Base-by-base conservation (phyloP, 164 flowering plant genomes). In the Macadamia integrifolia region DNA sequence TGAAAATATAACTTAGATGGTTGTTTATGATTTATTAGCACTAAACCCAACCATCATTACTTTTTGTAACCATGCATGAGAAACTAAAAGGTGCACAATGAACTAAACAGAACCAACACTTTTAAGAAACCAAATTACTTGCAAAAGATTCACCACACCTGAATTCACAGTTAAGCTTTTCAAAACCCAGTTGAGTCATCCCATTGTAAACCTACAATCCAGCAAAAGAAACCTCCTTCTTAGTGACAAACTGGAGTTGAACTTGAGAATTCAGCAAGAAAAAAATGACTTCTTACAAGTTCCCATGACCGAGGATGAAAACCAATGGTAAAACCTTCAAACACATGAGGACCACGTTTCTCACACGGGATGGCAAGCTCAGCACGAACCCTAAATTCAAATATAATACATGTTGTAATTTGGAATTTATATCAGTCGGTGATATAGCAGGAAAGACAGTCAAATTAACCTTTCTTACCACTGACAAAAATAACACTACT, bases 291-390 rank as follows among this genome's bases (percentile, higher is more conserved):
- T 69, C 91, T 75, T 80, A 94, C 98, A 76, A 94, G 75, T 90
- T 94, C 98, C 93, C 91, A 90, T 57, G 98, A 84, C 57, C 92
- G 81, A 23, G 97, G 96, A 88, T 90, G 87, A 75, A 94, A 90
- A 30, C 98, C 98, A 81, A 91, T 90, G 61, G 95, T 94, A 75
- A 94, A 91, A 72, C 98, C 97, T 72, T 87, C 79, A 77, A 94
- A 91, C 28, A 94, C 85, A 53, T 92, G 86, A n/a, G 78, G 81
- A 64, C 93, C 95, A 23, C 73, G 82, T 73, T 83, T 80, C 81
- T 77, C 83, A 60, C 97, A 94, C 42, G 92, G 89, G 72, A 91
- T 79, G 48, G 98, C 93, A 67, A 94, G 93, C 75, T 94, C 96
- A 63, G 88, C 81, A 76, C 79, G 31, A 60, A 82, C 88, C 76